Evolutionary conservation across 352 stramenopile species (phyloP).

Genomic region (Aphanomyces astaci): DNA sequence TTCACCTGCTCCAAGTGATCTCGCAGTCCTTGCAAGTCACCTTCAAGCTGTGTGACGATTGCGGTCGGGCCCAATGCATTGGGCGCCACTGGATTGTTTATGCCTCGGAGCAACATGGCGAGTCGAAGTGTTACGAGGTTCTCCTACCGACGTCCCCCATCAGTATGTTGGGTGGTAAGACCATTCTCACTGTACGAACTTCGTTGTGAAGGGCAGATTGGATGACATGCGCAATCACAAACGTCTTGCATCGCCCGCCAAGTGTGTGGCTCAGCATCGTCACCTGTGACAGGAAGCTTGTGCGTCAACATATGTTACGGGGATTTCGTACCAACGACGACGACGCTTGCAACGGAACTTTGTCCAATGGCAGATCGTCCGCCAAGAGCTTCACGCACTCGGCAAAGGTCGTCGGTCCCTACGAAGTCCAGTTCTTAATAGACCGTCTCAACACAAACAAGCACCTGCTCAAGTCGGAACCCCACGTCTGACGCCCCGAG

Average conservation of each 20-base stretch:
- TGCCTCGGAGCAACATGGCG: conserved; percentile 4
- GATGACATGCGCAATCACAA: conserved; percentile 18
- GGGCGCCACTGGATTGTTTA: not conserved
- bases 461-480: conserved; percentile 10
- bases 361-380: not conserved
- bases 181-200: not conserved
- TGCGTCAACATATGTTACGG: not conserved
- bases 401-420: not conserved
- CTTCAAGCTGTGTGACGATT: not conserved
- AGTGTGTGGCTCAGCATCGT: conserved; percentile 11
- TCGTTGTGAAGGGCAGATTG: conserved; percentile 19
- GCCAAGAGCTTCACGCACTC: not conserved
- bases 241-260: not conserved
- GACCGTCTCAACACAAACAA: not conserved
- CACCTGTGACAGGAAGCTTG: not conserved
- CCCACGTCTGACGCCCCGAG: not conserved
- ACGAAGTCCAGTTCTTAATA: not conserved
- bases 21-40: not conserved
- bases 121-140: conserved; percentile 14
- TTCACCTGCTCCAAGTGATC: conserved; percentile 7
- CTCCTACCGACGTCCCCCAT: not conserved
- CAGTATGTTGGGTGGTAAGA: too few species aligned
- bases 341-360: not conserved
- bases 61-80: not conserved
- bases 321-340: not conserved